Percentiles rank a stretch among this genome's conserved stretches.
phyloP scores from a whole-genome alignment of 805 yeast genomes.

The Metschnikowia aberdeeniae region DNA sequence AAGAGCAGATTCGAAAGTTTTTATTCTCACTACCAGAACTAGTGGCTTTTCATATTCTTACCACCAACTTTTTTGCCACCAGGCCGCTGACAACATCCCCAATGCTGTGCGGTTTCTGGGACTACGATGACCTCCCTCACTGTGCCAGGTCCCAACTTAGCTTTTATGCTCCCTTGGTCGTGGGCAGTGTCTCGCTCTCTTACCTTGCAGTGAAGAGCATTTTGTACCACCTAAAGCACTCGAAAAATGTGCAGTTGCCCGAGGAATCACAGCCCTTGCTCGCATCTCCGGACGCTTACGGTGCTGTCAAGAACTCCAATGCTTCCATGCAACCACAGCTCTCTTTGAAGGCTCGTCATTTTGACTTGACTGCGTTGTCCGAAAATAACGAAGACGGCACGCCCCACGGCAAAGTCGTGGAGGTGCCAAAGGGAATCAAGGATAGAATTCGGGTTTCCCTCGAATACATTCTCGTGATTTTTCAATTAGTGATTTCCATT shows the following conservation, averaged over 20 bases:
- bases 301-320: constrained; percentile 19
- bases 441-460: constrained; percentile 53
- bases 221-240: constrained; percentile 2
- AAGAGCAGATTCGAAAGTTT: too few relatives aligned
- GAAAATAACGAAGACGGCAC: constrained; percentile 57
- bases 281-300: constrained; percentile 31
- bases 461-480: constrained; percentile 44
- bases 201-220: constrained; percentile 20
- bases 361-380: constrained; percentile 54
- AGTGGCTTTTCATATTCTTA: too few relatives aligned
- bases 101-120: constrained; percentile 40
- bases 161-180: constrained; percentile 27
- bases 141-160: constrained; percentile 47
- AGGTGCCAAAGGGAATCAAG: constrained; percentile 43
- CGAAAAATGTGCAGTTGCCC: constrained; percentile 13
- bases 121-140: constrained; percentile 55
- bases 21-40: too few relatives aligned
- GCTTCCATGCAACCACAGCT: constrained; percentile 12
- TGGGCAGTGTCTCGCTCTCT: constrained; percentile 27
- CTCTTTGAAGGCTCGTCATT: constrained; percentile 54
- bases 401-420: constrained; percentile 51
- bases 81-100: background rate
- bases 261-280: constrained; percentile 34
- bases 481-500: constrained; percentile 37
- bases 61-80: background rate